A percentile compares a stretch with the other conserved stretches of the same genome.
These are phyloP conservation scores for Clonostachys rhizophaga DNA, from an alignment of 2,329 filamentous ascomycete genomes.

Conservation along the genomic window DNA sequence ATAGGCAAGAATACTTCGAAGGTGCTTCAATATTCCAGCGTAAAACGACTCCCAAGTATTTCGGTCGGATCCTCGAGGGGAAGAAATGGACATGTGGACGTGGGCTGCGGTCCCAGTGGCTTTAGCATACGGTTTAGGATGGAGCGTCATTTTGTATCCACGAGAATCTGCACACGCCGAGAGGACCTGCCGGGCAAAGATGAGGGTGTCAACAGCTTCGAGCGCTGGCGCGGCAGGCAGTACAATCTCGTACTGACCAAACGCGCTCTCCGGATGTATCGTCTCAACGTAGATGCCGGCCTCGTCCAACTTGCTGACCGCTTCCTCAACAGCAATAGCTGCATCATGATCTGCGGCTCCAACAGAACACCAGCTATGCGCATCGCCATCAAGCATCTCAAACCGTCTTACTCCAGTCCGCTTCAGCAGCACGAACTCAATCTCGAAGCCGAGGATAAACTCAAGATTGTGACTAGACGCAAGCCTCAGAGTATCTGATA, in stretches of 20 bases:
- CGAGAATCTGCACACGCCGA: constrained; percentile 58
- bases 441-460: constrained; percentile 73
- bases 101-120: constrained; percentile 63
- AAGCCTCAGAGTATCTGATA: constrained; percentile 48
- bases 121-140: constrained; percentile 62
- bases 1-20: constrained; percentile 64
- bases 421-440: constrained; percentile 71
- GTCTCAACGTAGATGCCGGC: constrained; percentile 66
- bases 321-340: constrained; percentile 58
- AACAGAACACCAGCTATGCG: constrained; percentile 65
- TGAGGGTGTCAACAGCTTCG: constrained; percentile 64
- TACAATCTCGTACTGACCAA: constrained; percentile 75
- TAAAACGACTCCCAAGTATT: constrained; percentile 62
- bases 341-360: constrained; percentile 56
- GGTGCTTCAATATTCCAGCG: constrained; percentile 62
- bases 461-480: constrained; percentile 47
- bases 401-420: constrained; percentile 25
- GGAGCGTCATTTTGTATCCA: constrained; percentile 65
- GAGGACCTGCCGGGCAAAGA: constrained; percentile 68
- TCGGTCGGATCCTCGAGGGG: constrained; percentile 27
- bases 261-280: constrained; percentile 69
- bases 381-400: constrained; percentile 44
- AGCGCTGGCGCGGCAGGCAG: constrained; percentile 60
- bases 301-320: constrained; percentile 52
- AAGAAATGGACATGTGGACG: constrained; percentile 63